Evolutionary conservation across 1,139 yeast species (phyloP).

Genomic region (Kurtzmaniella quercitrusa): DNA sequence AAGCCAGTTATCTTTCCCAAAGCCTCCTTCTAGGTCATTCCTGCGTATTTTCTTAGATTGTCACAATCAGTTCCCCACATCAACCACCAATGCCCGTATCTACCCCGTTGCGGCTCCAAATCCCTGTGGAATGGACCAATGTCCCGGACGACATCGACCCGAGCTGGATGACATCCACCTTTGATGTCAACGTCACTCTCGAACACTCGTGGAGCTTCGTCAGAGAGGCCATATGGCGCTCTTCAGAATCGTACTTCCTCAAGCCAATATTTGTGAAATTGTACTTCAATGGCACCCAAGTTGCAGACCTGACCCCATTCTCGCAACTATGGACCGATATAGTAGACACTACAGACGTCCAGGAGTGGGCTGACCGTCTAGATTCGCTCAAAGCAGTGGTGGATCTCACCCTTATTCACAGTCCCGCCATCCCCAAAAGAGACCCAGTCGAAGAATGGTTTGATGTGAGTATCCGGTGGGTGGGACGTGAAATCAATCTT

Average conservation of each 20-base stretch:
- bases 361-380: constrained; percentile 3
- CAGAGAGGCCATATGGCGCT: constrained; percentile 25
- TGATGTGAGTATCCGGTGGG: constrained; percentile 19
- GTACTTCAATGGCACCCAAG: constrained; percentile 7
- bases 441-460: constrained; percentile 23
- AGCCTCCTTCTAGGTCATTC: too few relatives aligned
- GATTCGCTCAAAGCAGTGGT: constrained; percentile 15
- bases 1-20: too few relatives aligned
- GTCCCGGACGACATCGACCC: constrained; percentile 3
- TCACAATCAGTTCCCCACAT: background rate
- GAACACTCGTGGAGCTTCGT: constrained; percentile 20
- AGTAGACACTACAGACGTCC: background rate
- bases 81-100: background rate
- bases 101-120: background rate
- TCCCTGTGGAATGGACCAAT: constrained; percentile 3
- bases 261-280: constrained; percentile 22
- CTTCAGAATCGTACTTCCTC: constrained; percentile 19
- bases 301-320: background rate
- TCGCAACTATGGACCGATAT: background rate
- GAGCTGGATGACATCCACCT: constrained; percentile 2
- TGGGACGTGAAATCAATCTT: constrained; percentile 10
- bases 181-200: constrained; percentile 16
- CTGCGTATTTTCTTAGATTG: background rate
- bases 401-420: constrained; percentile 20
- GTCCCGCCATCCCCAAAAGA: constrained; percentile 16